These are phyloP conservation scores for Penicillium sp. DNA, from an alignment of 2,329 filamentous ascomycete genomes.

Conservation along the genomic window DNA sequence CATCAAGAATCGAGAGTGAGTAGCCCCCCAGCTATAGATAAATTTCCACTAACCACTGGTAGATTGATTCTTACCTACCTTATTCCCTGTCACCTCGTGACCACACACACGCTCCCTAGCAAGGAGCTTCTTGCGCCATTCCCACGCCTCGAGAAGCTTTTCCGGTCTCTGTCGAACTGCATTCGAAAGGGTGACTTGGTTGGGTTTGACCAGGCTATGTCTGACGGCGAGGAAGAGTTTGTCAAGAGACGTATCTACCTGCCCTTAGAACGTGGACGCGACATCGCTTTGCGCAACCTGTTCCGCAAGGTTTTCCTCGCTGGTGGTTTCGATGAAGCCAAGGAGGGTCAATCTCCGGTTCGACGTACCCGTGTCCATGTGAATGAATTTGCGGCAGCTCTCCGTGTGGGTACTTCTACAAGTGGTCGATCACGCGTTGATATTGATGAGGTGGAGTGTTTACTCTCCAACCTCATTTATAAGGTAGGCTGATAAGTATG, in stretches of 20 bases:
- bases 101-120: constrained; percentile 79
- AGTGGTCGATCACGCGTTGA: constrained; percentile 63
- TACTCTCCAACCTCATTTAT: constrained; percentile 96
- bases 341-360: constrained; percentile 64
- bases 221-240: constrained; percentile 84
- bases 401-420: constrained; percentile 66
- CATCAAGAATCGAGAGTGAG: constrained; percentile 75
- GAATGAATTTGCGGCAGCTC: constrained; percentile 78
- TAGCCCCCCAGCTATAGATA: constrained; percentile 11
- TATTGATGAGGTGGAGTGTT: constrained; percentile 89
- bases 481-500: constrained; percentile 64
- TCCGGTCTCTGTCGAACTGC: constrained; percentile 72
- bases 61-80: constrained; percentile 92
- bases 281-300: constrained; percentile 88
- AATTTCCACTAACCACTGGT: constrained; percentile 24
- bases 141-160: constrained; percentile 73
- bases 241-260: constrained; percentile 92
- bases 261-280: constrained; percentile 85
- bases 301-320: constrained; percentile 86
- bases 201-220: constrained; percentile 79
- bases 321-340: constrained; percentile 76
- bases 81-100: constrained; percentile 89
- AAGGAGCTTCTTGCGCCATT: constrained; percentile 69
- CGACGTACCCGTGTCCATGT: constrained; percentile 75
- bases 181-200: constrained; percentile 81